Percentiles rank a stretch among this genome's conserved stretches.
phyloP scores from a whole-genome alignment of 1,139 yeast genomes.

The Suhomyces anneliseae region DNA sequence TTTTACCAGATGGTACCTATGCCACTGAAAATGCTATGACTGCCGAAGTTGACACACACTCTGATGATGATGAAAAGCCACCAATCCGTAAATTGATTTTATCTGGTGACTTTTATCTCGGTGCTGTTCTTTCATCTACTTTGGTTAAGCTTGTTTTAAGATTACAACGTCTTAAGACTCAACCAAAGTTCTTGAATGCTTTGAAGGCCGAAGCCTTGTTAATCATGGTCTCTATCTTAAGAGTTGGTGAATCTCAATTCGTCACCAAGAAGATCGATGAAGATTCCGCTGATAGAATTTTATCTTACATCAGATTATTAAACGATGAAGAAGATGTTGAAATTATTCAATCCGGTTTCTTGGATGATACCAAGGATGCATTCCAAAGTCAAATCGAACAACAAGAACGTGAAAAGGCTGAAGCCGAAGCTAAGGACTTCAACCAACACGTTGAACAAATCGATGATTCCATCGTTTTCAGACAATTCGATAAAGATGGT shows the following conservation, averaged over 20 bases:
- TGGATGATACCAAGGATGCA: slow-evolving; percentile 86
- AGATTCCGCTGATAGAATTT: slow-evolving; percentile 90
- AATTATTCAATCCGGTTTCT: slow-evolving; percentile 67
- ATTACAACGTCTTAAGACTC: slow-evolving; percentile 59
- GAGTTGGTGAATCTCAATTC: slow-evolving; percentile 83
- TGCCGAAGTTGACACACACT: slow-evolving; percentile 28
- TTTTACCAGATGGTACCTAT: slow-evolving; percentile 97
- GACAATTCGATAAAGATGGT: slow-evolving; percentile 66
- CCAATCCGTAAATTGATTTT: slow-evolving; percentile 81
- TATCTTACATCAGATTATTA: slow-evolving; percentile 76
- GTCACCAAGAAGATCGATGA: slow-evolving; percentile 84
- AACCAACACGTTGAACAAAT: slow-evolving; percentile 75
- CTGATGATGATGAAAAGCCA: slow-evolving; percentile 48
- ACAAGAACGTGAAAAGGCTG: slow-evolving; percentile 57
- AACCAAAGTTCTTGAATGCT: slow-evolving; percentile 66
- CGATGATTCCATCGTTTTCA: slow-evolving; percentile 78
- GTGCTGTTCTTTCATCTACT: slow-evolving; percentile 84
- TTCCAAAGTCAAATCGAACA: slow-evolving; percentile 63
- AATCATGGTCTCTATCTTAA: slow-evolving; percentile 84
- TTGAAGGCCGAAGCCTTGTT: slow-evolving; percentile 93
- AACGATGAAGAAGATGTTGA: slow-evolving; percentile 59
- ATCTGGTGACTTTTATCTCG: slow-evolving; percentile 88
- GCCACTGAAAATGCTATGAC: slow-evolving; percentile 93
- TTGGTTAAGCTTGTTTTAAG: slow-evolving; percentile 86
- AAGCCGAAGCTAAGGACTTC: slow-evolving; percentile 57